Conservation (phyloP, 2,329 filamentous ascomycete species). For the Lithohypha guttulata region DNA sequence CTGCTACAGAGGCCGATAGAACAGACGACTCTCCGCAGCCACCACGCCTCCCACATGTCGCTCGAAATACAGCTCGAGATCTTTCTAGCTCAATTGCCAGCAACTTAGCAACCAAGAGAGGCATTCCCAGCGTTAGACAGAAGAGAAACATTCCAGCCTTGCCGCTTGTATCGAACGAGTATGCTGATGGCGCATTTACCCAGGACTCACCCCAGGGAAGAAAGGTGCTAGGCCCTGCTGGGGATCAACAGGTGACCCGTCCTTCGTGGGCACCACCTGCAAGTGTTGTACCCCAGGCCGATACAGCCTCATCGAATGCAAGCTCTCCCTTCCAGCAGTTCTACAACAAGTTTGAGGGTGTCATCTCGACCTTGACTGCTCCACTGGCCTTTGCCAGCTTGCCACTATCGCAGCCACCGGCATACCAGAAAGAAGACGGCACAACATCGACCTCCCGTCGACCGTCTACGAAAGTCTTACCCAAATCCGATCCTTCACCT, state of each 20-base stretch:
- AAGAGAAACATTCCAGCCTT: constrained; percentile 55
- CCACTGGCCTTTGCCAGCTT: constrained; percentile 88
- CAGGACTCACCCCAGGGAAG: constrained; percentile 23
- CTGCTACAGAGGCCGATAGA: background rate
- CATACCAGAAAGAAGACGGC: constrained; percentile 8
- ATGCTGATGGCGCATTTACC: constrained; percentile 59
- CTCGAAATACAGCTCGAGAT: constrained; percentile 50
- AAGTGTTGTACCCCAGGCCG: constrained; percentile 27
- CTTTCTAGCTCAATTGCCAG: constrained; percentile 74
- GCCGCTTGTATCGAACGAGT: constrained; percentile 63
- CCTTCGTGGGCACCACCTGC: constrained; percentile 20
- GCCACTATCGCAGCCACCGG: constrained; percentile 45
- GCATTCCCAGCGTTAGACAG: constrained; percentile 47
- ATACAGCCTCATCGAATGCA: constrained; percentile 24
- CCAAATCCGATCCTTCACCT: constrained; percentile 9
- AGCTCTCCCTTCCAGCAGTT: constrained; percentile 84
- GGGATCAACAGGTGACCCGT: background rate
- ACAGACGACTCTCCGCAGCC: constrained; percentile 25
- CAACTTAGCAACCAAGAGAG: constrained; percentile 75
- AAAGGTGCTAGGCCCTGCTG: constrained; percentile 1
- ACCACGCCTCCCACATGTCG: constrained; percentile 29
- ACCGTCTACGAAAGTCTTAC: constrained; percentile 5
- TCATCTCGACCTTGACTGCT: constrained; percentile 80
- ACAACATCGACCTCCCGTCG: constrained; percentile 11
- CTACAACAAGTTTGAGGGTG: constrained; percentile 79